Evolutionary conservation across 345 rosid genomes (phyloP).

Genomic region (Eucalyptus viminalis): DNA sequence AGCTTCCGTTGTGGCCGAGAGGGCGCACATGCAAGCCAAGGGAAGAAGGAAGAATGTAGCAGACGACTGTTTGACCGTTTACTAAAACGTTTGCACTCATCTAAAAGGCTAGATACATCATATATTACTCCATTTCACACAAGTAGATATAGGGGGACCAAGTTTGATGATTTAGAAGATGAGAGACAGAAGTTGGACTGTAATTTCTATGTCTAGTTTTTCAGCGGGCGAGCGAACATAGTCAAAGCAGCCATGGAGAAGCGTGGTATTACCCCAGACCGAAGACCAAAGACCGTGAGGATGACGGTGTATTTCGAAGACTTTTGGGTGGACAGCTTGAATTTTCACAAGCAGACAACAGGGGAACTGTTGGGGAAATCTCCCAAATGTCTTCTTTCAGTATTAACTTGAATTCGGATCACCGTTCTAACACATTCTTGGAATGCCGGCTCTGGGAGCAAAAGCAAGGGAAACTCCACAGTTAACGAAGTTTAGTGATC

Average conservation of each 20-base stretch:
- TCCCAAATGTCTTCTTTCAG: too few relatives aligned
- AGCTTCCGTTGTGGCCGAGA: not conserved
- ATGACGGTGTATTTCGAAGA: not conserved
- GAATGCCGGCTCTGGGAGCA: too few relatives aligned
- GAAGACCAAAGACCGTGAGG: not conserved
- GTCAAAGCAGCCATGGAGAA: not conserved
- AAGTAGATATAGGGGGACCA: not conserved
- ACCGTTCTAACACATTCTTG: too few relatives aligned
- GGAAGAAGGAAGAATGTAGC: not conserved
- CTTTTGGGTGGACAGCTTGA: not conserved
- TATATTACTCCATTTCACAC: not conserved
- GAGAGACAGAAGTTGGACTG: not conserved
- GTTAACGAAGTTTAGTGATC: too few relatives aligned
- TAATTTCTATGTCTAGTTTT: not conserved
- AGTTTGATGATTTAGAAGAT: not conserved
- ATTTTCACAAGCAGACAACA: too few relatives aligned
- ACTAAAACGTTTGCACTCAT: not conserved
- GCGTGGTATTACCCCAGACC: not conserved
- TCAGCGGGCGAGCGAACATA: not conserved
- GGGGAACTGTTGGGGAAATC: too few relatives aligned
- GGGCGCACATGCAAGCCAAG: not conserved
- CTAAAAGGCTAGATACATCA: not conserved
- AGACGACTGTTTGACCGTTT: not conserved
- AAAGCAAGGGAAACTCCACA: too few relatives aligned
- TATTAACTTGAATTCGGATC: too few relatives aligned